Base-by-base conservation (phyloP, 345 rosid species). In the Kandelia obovata region DNA sequence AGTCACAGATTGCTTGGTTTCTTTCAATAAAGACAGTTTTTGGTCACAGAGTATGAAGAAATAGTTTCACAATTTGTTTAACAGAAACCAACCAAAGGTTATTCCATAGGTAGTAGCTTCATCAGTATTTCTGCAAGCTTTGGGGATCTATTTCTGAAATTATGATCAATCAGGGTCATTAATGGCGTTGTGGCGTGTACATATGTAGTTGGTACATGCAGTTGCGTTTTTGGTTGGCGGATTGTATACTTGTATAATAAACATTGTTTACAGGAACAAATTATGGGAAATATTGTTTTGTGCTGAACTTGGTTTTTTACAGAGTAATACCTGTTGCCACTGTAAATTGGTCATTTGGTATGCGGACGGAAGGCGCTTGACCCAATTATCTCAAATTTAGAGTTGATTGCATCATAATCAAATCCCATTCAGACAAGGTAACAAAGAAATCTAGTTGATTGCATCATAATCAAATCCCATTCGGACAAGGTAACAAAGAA, bases 1-100 rank as follows among this genome's bases (percentile, higher is more conserved):
- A 73, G 70, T 76, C 80, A 58, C 88, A 73, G 84, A 73, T 73
- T 73, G 81, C 83, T 78, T 64, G 82, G 86, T 76, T 69, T 77
- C 46, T 13, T 58, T 68, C 59, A 79, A 73, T 70, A 75, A 81
- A 57, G 21, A 15, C 65, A 62, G 67, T 13, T 51, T 26, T 9
- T 20, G 37, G 67, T 73, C 55, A 43, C 61, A 21, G 46, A 7
- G 46, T 72, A 72, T 37, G 51, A n/a, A 58, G 71, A 66, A 9
- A 23, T 56, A 65, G 73, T 64, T 57, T 62, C 55, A 64, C 60
- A 71, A 43, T 27, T 64, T 77, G 15, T 66, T 72, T 57, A 61
- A 59, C 8, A 28, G 67, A 62, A 71, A 55, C 39, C 72, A 70
- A 35, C 61, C 74, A 30, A 59, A 67, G 75, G 69, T 64, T 64